Evolutionary conservation across 352 stramenopile genomes (phyloP), one percentile per base, ranked within the genome.

Genomic region (Phytophthora multivora): DNA sequence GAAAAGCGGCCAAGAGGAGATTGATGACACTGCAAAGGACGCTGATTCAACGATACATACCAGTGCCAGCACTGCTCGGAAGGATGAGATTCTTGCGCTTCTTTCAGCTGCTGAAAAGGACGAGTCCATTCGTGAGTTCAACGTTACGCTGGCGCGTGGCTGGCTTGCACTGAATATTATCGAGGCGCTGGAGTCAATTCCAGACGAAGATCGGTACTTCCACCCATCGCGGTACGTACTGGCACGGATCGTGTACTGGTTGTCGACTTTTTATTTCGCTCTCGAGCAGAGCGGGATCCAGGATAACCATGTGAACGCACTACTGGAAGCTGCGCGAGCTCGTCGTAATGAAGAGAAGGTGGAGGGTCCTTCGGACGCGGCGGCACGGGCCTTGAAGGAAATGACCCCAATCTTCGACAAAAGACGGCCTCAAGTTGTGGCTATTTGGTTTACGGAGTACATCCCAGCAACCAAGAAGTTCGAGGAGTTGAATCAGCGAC

Each of bases 161-260:
- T 67, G 81, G 73, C 63, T 75, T 69, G 56, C 80, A 63, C 16
- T 86, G 49, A 95, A 95, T 39, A 82, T 89, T 26, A 62, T 93
- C 28, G 71, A 90, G 7, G 86, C 86, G 8, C 66, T 95, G 1
- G 82, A 92, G 45, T 88, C 76, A 0, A 89, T 93, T 47, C 83
- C 79, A 25, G 73, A 88, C 13, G 82, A 93, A 55, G 86, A 95
- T 53, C 77, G 83, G 31, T 95, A 95, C 57, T 93, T 93, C 26
- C 86, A 95, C 49, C 73, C 83, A 9, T 91, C 83, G 4, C 72
- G 81, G 0, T 90, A 82, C 55, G 64, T 79, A 21, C 57, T 92
- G 12, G 79, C 86, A 0, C 80, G 75, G 26, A 69, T 77, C 5
- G 71, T 91, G 38, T 88, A 89, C 28, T 77, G 66, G 58, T 63